A percentile compares a stretch with the other conserved stretches of the same genome.
phyloP scores from a whole-genome alignment of 768 basidiomycete species.

The Russula sp. region DNA sequence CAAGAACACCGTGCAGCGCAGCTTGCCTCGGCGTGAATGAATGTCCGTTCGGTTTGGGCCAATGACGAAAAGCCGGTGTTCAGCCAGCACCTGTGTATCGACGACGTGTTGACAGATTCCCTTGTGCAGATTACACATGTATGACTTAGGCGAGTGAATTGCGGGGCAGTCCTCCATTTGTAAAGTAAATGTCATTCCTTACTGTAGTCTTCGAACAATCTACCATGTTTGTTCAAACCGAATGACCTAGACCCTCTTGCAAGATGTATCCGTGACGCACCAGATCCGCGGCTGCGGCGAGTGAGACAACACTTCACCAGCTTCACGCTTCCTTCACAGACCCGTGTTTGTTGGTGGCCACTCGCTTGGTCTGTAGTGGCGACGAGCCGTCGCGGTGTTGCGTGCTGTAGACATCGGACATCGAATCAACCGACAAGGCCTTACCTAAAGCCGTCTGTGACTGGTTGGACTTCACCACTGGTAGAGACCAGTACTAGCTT shows the following conservation, averaged over 20 bases:
- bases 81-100: neutral
- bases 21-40: slow-evolving; percentile 2
- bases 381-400: no score
- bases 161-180: neutral
- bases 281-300: neutral
- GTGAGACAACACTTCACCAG: neutral
- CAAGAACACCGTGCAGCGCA: slow-evolving; percentile 56
- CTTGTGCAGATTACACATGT: neutral
- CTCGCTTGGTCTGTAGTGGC: no score
- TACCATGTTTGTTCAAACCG: neutral
- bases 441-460: no score
- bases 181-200: slow-evolving; percentile 3
- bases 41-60: neutral
- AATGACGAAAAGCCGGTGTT: slow-evolving; percentile 3
- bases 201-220: neutral
- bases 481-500: no score
- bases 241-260: neutral
- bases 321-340: neutral
- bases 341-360: neutral
- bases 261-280: neutral
- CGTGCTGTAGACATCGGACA: no score
- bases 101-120: neutral
- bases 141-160: neutral
- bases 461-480: no score
- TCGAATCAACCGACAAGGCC: no score